Evolutionary conservation across 2,329 filamentous ascomycete species (phyloP).

Genomic region (Botrytis porri): DNA sequence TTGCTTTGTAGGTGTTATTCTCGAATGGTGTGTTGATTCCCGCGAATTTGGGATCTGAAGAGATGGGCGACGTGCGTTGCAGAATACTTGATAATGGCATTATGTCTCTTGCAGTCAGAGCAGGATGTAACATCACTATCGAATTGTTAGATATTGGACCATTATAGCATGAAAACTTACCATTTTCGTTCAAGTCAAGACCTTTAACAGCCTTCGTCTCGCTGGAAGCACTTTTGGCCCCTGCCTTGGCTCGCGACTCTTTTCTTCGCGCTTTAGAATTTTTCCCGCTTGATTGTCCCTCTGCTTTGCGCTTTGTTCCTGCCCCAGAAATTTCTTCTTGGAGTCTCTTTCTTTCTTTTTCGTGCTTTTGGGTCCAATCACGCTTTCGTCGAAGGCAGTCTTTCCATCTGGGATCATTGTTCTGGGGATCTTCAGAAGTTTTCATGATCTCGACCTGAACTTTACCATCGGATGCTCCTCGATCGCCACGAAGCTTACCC

Average conservation of each 20-base stretch:
- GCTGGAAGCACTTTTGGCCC: conserved; percentile 34
- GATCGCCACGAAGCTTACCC: conserved; percentile 66
- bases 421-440: conserved; percentile 41
- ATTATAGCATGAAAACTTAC: conserved; percentile 31
- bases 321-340: conserved; percentile 39
- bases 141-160: conserved; percentile 4
- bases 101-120: not conserved
- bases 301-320: conserved; percentile 33
- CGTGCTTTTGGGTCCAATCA: conserved; percentile 53
- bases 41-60: conserved; percentile 21
- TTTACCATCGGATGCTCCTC: conserved; percentile 45
- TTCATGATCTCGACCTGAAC: conserved; percentile 58
- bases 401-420: conserved; percentile 49
- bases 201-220: conserved; percentile 17
- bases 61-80: not conserved
- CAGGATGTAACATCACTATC: not conserved
- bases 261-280: conserved; percentile 34
- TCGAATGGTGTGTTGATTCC: conserved; percentile 62
- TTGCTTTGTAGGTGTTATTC: conserved; percentile 66
- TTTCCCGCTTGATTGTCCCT: conserved; percentile 15
- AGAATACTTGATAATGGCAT: conserved; percentile 12
- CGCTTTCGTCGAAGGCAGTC: conserved; percentile 60
- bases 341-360: conserved; percentile 42
- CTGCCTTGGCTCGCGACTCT: conserved; percentile 34
- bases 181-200: conserved; percentile 38